Evolutionary conservation across 2,329 filamentous ascomycete genomes (phyloP), one percentile per base, ranked within the genome.

Genomic region (Podosphaera xanthii): DNA sequence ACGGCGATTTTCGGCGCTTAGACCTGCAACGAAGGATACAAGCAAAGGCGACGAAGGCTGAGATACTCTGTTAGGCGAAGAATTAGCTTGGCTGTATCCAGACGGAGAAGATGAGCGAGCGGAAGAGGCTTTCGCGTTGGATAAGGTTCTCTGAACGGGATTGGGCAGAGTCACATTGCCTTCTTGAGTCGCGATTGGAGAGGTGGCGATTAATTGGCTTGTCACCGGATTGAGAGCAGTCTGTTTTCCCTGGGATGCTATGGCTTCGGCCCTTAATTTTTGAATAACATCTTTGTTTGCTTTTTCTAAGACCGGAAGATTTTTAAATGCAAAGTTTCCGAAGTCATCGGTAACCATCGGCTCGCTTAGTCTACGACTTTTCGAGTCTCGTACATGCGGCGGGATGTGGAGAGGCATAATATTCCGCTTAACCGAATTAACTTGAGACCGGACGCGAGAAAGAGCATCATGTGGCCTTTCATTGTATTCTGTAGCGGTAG

Each of bases 241-340:
- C n/a, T 71, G 66, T 66, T 83, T 82, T 67, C 71, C 79, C 64
- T 83, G 80, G 1, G 75, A 72, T 2, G 80, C 89, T 73, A 96
- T 77, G 2, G 92, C 90, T 70, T 97, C 90, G 31, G 90, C 88
- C 9, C 90, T 83, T 60, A 98, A 76, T 70, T 97, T 97, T 67
- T 97, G 90, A 38, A 98, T 95, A 36, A 97, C 89, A 67, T 98
- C 92, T 69, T 98, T 98, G 72, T 98, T 98, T 59, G 92, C 92
- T 71, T 96, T 97, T 67, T 97, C 92, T 22, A 98, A 76, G 30
- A 97, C 91, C 0, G 91, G 90, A 56, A 98, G 74, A 66, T 98
- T 98, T 73, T 98, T 98, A 76, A 95, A 98, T 46, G 88, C 82
- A 71, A 98, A 98, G 62, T 82, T 89, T 38, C 92, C 92, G 74